phyloP scores from a whole-genome alignment of 2,329 filamentous ascomycete species.

The Aureobasidium mangrovei region DNA sequence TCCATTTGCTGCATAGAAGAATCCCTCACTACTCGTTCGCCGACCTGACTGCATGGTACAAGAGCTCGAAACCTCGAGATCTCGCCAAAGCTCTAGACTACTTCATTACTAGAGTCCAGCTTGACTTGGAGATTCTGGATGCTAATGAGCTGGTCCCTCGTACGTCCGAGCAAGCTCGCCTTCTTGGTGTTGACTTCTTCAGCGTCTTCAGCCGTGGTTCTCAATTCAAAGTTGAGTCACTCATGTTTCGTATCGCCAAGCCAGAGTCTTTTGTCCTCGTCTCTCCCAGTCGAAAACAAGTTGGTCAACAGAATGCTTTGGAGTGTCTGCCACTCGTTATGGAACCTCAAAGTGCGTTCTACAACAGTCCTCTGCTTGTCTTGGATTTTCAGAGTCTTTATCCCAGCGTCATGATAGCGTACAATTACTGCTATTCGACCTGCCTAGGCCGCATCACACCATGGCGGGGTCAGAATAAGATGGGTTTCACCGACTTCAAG shows the following conservation, averaged over 20 bases:
- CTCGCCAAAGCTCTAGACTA: slow-evolving; percentile 69
- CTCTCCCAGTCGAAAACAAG: slow-evolving; percentile 84
- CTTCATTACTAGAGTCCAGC: slow-evolving; percentile 63
- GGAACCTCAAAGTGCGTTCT: slow-evolving; percentile 94
- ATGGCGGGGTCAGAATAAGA: slow-evolving; percentile 88
- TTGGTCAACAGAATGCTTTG: slow-evolving; percentile 85
- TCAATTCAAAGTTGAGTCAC: slow-evolving; percentile 96
- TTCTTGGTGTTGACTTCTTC: slow-evolving; percentile 93
- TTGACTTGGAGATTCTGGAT: slow-evolving; percentile 86
- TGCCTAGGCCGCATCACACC: slow-evolving; percentile 77
- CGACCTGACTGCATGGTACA: slow-evolving; percentile 76
- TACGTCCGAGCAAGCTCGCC: slow-evolving; percentile 86
- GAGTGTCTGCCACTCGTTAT: slow-evolving; percentile 94
- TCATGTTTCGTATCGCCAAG: slow-evolving; percentile 98
- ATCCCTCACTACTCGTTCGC: slow-evolving; percentile 80
- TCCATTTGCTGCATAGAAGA: slow-evolving; percentile 77
- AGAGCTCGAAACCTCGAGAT: slow-evolving; percentile 57
- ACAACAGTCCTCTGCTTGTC: slow-evolving; percentile 79
- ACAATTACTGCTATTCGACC: slow-evolving; percentile 98
- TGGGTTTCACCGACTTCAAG: slow-evolving; percentile 85
- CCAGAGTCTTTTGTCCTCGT: slow-evolving; percentile 88
- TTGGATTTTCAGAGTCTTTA: slow-evolving; percentile 95
- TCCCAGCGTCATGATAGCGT: slow-evolving; percentile 96
- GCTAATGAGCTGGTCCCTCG: slow-evolving; percentile 79
- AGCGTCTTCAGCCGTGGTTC: slow-evolving; percentile 91